phyloP scores from a whole-genome alignment of 306 rosid genomes.

The Rosa rugosa region DNA sequence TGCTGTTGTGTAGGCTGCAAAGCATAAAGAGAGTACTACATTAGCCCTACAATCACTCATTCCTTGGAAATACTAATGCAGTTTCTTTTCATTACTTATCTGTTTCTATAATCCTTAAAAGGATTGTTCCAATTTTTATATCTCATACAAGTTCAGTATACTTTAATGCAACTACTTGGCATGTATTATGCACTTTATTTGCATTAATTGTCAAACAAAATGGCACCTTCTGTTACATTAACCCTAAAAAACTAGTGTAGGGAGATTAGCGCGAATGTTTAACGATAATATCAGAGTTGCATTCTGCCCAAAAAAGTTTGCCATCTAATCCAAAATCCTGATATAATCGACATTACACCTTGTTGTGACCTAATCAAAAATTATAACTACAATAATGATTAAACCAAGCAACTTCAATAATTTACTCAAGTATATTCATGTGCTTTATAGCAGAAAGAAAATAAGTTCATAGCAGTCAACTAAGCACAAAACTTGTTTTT shows the following conservation, averaged over 20 bases:
- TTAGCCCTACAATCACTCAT: not conserved
- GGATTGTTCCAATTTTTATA: not conserved
- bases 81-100: not conserved
- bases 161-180: not conserved
- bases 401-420: not conserved
- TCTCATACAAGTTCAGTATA: not conserved
- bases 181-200: not conserved
- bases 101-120: not conserved
- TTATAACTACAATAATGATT: not conserved
- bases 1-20: constrained; percentile 93
- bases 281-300: not conserved
- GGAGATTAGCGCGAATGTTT: not conserved
- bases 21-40: constrained; percentile 8
- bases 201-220: not conserved
- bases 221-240: not conserved
- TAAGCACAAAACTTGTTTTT: constrained; percentile 9
- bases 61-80: not conserved
- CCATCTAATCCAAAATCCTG: not conserved
- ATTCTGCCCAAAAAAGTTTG: not conserved
- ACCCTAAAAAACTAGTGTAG: not conserved
- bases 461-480: not conserved
- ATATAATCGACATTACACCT: not conserved
- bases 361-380: not conserved
- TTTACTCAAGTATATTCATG: not conserved
- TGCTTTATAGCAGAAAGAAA: not conserved